A percentile compares a stretch with the other conserved stretches of the same genome.
Conservation (phyloP, 306 rosid species). For the Rosa chinensis region DNA sequence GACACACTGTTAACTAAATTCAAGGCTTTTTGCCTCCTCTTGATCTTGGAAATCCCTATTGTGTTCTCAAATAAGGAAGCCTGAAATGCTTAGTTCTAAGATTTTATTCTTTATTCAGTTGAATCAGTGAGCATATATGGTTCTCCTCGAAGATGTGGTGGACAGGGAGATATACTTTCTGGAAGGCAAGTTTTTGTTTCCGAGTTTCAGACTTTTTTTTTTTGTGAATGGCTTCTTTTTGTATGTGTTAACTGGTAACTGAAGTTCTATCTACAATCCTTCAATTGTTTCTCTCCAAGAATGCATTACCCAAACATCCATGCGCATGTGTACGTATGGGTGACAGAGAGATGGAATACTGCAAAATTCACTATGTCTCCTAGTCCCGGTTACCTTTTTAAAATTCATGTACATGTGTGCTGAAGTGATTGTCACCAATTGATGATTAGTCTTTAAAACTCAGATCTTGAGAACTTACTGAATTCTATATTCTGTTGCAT, state of each 20-base stretch:
- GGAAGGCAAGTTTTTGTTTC: conserved; percentile 70
- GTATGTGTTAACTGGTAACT: not conserved
- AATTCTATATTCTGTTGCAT: not conserved
- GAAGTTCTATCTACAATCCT: not conserved
- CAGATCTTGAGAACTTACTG: not conserved
- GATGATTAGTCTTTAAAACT: not conserved
- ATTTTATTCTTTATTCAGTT: conserved; percentile 42
- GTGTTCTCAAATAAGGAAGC: conserved; percentile 1
- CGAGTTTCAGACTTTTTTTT: not conserved
- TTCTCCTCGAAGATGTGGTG: conserved; percentile 93
- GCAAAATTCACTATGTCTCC: not conserved
- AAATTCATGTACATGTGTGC: not conserved
- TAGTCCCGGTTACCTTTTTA: not conserved
- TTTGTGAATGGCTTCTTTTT: not conserved
- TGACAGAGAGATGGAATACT: not conserved
- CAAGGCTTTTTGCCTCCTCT: conserved; percentile 3
- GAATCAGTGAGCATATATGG: conserved; percentile 76
- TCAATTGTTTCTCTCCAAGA: not conserved
- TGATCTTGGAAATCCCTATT: not conserved
- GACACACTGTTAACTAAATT: not conserved
- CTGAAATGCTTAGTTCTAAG: conserved; percentile 7
- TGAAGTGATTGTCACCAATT: not conserved
- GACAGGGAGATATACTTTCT: conserved; percentile 95
- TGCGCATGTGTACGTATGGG: not conserved
- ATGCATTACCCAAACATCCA: not conserved